These are phyloP conservation scores for Zygoascus ofunaensis DNA, from an alignment of 805 yeast genomes.

Conservation along the genomic window DNA sequence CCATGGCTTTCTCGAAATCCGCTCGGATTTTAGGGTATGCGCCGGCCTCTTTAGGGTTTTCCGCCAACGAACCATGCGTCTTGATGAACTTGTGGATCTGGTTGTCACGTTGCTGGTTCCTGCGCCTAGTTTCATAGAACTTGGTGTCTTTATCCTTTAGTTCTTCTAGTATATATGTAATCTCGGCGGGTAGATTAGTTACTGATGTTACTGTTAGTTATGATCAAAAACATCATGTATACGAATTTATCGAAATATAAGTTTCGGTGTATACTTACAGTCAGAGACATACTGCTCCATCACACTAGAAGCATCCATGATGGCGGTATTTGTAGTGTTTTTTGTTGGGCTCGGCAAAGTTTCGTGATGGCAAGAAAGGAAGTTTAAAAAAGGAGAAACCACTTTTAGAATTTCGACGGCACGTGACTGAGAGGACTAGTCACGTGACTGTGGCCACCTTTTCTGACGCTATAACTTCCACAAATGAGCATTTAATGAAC, in stretches of 20 bases:
- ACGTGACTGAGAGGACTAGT: too few species aligned
- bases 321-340: too few species aligned
- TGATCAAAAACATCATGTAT: background rate
- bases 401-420: too few species aligned
- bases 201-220: slow-evolving; percentile 28
- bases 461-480: too few species aligned
- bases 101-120: slow-evolving; percentile 63
- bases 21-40: slow-evolving; percentile 57
- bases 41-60: slow-evolving; percentile 72
- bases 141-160: slow-evolving; percentile 59
- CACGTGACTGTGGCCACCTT: too few species aligned
- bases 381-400: too few species aligned
- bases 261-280: slow-evolving; percentile 11
- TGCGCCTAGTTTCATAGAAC: slow-evolving; percentile 55
- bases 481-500: too few species aligned
- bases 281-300: slow-evolving; percentile 56
- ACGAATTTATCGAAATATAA: background rate
- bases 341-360: too few species aligned
- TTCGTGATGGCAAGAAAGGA: too few species aligned
- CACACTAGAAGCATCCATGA: slow-evolving; percentile 85
- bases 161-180: slow-evolving; percentile 72
- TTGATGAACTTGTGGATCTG: slow-evolving; percentile 75
- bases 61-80: slow-evolving; percentile 70
- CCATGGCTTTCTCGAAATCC: slow-evolving; percentile 50
- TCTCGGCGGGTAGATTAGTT: slow-evolving; percentile 80